Percentiles rank a stretch among this genome's conserved stretches.
These are phyloP conservation scores for Didymella segeticola DNA, from an alignment of 2,329 filamentous ascomycete genomes.

Conservation along the genomic window DNA sequence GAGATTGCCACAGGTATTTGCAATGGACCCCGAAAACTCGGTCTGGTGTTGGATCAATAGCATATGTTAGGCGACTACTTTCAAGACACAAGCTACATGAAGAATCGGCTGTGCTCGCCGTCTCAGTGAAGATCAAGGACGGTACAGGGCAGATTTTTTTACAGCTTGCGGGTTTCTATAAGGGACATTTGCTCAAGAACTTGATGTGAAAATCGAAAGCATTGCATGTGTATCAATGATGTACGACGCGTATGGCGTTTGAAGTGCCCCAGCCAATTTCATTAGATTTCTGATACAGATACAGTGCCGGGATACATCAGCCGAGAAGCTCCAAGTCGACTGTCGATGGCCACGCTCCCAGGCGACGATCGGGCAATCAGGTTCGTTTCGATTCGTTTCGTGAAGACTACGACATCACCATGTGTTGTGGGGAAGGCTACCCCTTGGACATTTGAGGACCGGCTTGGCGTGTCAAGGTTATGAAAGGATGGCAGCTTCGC, in stretches of 20 bases:
- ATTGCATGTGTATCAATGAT: not conserved
- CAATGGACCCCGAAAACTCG: too few species aligned
- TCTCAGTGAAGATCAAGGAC: too few species aligned
- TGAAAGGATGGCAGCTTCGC: not conserved
- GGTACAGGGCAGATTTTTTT: too few species aligned
- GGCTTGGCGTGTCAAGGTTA: slow-evolving; percentile 14
- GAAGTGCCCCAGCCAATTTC: not conserved
- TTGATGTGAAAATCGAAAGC: too few species aligned
- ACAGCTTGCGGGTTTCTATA: too few species aligned
- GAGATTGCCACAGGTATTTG: too few species aligned
- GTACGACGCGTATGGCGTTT: not conserved
- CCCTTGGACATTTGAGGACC: not conserved
- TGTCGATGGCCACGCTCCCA: not conserved
- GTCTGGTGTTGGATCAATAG: too few species aligned
- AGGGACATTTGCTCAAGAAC: too few species aligned
- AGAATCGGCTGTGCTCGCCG: too few species aligned
- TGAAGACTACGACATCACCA: not conserved
- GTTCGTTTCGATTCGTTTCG: slow-evolving; percentile 9
- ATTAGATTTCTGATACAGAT: not conserved
- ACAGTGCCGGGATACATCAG: not conserved
- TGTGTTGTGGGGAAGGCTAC: slow-evolving; percentile 1
- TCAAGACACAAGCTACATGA: too few species aligned
- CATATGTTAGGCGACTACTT: too few species aligned
- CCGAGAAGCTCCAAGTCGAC: not conserved
- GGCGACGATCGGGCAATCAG: slow-evolving; percentile 10